These are phyloP conservation scores for Nepenthes alata DNA, from an alignment of 179 eudicot species.

Conservation along the genomic window DNA sequence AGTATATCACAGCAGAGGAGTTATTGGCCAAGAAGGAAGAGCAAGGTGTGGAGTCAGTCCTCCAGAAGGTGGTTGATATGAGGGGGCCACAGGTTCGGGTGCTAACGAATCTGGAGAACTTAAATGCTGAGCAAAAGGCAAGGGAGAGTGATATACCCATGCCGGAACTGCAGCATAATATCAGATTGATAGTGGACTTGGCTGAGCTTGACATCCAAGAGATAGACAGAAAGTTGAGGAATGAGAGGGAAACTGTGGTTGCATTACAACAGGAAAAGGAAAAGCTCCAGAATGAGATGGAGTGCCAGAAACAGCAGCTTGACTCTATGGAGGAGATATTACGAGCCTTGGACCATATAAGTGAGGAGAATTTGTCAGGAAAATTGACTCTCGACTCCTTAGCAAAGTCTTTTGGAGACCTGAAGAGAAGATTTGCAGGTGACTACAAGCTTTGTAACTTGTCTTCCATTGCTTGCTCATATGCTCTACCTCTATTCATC, in stretches of 20 bases:
- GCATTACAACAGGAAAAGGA: constrained; percentile 39
- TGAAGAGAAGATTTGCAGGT: constrained; percentile 43
- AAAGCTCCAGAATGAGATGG: constrained; percentile 36
- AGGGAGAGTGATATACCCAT: constrained; percentile 70
- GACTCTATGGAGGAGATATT: constrained; percentile 49
- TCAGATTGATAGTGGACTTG: constrained; percentile 58
- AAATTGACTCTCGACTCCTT: constrained; percentile 56
- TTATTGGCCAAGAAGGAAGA: constrained; percentile 65
- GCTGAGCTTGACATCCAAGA: constrained; percentile 66
- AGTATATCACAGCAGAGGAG: constrained; percentile 65
- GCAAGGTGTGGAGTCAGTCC: constrained; percentile 33
- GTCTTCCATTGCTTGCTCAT: constrained; percentile 67
- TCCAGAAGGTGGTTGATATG: constrained; percentile 83
- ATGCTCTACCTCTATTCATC: constrained; percentile 68
- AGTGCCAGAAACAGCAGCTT: constrained; percentile 53
- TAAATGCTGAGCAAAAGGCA: constrained; percentile 75
- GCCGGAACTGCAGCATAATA: constrained; percentile 85
- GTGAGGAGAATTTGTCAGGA: constrained; percentile 40
- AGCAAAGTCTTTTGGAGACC: constrained; percentile 41
- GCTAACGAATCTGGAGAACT: constrained; percentile 63
- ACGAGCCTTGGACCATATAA: constrained; percentile 31
- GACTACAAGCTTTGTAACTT: constrained; percentile 73
- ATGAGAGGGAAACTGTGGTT: constrained; percentile 64
- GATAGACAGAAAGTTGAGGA: constrained; percentile 61
- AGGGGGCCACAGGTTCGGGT: constrained; percentile 92